Conservation (phyloP, 768 basidiomycete genomes). For the Tricholoma hemisulphureum region DNA sequence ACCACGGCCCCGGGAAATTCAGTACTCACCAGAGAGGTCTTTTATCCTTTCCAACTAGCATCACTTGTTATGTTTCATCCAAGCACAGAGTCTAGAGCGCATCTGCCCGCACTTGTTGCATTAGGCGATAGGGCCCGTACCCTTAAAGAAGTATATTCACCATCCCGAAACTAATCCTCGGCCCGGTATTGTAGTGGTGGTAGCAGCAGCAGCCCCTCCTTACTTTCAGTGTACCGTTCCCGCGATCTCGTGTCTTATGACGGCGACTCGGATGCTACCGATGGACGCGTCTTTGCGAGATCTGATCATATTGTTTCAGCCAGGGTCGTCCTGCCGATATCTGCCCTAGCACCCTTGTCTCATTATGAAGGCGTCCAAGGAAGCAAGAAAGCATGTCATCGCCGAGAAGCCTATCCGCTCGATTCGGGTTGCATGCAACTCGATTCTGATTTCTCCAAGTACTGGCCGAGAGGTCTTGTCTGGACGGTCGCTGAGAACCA, state of each 20-base stretch:
- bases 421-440: constrained; percentile 66
- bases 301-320: constrained; percentile 72
- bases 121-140: constrained; percentile 46
- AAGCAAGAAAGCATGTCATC: constrained; percentile 83
- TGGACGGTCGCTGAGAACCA: constrained; percentile 41
- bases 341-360: constrained; percentile 66
- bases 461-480: constrained; percentile 73
- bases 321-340: constrained; percentile 78
- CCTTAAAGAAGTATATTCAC: constrained; percentile 75
- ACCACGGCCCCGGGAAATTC: too few relatives aligned
- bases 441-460: constrained; percentile 61
- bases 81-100: constrained; percentile 47
- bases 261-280: constrained; percentile 44
- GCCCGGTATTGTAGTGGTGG: constrained; percentile 53
- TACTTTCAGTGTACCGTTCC: constrained; percentile 40
- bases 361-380: constrained; percentile 56
- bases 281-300: constrained; percentile 67
- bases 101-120: constrained; percentile 70
- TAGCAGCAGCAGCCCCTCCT: constrained; percentile 42
- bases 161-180: constrained; percentile 64
- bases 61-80: constrained; percentile 29
- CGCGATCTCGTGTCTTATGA: constrained; percentile 57
- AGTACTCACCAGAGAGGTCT: too few relatives aligned
- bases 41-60: too few relatives aligned
- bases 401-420: constrained; percentile 84